A percentile compares a stretch with the other conserved stretches of the same genome.
Conservation (phyloP, 148 eudicot genomes). For the Rhododendron vialii region DNA sequence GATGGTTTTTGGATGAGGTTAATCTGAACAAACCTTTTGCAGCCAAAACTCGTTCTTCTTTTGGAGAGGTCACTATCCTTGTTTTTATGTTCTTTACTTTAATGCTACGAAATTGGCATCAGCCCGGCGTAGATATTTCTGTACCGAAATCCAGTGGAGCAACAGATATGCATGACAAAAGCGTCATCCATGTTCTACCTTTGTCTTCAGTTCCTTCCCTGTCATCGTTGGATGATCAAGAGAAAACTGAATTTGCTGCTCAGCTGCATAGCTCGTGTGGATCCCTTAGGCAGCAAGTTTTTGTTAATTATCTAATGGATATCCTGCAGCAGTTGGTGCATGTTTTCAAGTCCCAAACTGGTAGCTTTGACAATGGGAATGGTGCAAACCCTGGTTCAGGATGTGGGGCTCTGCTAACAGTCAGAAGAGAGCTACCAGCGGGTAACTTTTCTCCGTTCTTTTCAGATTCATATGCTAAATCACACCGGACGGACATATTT, state of each 20-base stretch:
- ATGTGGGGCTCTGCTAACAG: constrained; percentile 85
- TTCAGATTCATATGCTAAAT: constrained; percentile 95
- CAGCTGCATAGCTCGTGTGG: constrained; percentile 85
- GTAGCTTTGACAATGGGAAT: constrained; percentile 47
- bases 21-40: constrained; percentile 63
- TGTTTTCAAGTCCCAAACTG: constrained; percentile 73
- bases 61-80: constrained; percentile 86
- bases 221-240: constrained; percentile 54
- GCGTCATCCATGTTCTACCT: constrained; percentile 33
- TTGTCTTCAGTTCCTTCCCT: constrained; percentile 34
- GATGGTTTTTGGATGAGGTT: constrained; percentile 93
- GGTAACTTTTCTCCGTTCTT: constrained; percentile 97
- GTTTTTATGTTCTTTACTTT: constrained; percentile 96
- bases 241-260: constrained; percentile 69
- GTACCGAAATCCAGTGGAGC: constrained; percentile 59
- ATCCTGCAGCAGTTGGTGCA: constrained; percentile 91
- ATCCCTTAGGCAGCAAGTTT: constrained; percentile 80
- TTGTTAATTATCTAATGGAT: constrained; percentile 92
- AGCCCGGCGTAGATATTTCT: constrained; percentile 82
- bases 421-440: constrained; percentile 96
- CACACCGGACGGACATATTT: constrained; percentile 80
- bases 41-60: constrained; percentile 62
- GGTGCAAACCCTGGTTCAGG: constrained; percentile 72
- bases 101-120: constrained; percentile 98
- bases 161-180: constrained; percentile 63